Conservation (phyloP, 495 filamentous ascomycete genomes). For the Aspergillus sclerotioniger region DNA sequence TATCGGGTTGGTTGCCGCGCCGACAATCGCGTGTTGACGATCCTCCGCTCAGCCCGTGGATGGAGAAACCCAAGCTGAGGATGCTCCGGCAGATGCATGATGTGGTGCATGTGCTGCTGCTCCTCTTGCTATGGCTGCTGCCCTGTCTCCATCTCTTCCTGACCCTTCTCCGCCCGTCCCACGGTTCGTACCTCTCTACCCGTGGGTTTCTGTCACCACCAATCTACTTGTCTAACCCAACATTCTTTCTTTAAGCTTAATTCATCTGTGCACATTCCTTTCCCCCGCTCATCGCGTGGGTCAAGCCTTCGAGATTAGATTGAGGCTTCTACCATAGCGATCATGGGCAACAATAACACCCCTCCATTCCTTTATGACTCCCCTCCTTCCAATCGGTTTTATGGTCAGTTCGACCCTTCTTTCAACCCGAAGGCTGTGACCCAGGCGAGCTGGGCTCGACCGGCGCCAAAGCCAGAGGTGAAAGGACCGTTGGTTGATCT, state of each 20-base stretch:
- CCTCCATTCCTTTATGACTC: slow-evolving; percentile 78
- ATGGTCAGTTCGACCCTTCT: slow-evolving; percentile 49
- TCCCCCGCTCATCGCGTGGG: slow-evolving; percentile 32
- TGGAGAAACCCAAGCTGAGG: background rate
- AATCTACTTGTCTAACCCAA: slow-evolving; percentile 3
- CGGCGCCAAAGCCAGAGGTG: slow-evolving; percentile 56
- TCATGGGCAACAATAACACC: slow-evolving; percentile 55
- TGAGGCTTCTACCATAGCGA: slow-evolving; percentile 29
- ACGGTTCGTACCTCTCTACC: slow-evolving; percentile 24
- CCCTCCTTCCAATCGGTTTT: slow-evolving; percentile 47
- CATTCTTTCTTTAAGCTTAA: slow-evolving; percentile 19
- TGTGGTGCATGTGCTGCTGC: slow-evolving; percentile 4
- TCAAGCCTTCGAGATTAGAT: slow-evolving; percentile 28
- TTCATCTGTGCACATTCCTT: slow-evolving; percentile 29
- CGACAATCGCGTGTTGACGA: slow-evolving; percentile 34
- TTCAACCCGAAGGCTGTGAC: slow-evolving; percentile 86
- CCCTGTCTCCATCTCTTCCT: slow-evolving; percentile 4
- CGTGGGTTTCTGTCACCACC: slow-evolving; percentile 5
- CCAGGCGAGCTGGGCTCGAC: slow-evolving; percentile 62
- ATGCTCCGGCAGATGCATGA: background rate
- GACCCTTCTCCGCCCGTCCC: slow-evolving; percentile 23
- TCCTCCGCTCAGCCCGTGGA: slow-evolving; percentile 9
- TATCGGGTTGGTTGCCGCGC: slow-evolving; percentile 32
- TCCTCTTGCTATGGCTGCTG: background rate
- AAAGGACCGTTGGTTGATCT: slow-evolving; percentile 74